A percentile compares a stretch with the other conserved stretches of the same genome.
Evolutionary conservation across 305 asterid species (phyloP).

Genomic region (Fraxinus baroniana): DNA sequence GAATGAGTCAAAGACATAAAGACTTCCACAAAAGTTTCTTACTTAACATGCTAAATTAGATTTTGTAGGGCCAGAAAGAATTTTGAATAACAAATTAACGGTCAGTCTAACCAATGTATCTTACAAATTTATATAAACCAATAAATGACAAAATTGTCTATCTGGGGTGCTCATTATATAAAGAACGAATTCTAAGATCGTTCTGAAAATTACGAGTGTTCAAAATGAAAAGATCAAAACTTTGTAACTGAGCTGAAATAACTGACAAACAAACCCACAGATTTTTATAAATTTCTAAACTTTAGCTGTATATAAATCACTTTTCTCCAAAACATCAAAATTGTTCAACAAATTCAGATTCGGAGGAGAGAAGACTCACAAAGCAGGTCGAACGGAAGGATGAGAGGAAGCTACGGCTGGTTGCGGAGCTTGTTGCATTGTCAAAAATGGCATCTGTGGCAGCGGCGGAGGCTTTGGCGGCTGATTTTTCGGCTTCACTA

Average conservation of each 20-base stretch:
- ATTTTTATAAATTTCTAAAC: not conserved
- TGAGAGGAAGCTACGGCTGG: slow-evolving; percentile 34
- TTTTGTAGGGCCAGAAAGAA: not conserved
- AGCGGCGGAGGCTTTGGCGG: slow-evolving; percentile 29
- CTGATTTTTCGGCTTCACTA: slow-evolving; percentile 36
- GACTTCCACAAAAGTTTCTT: not conserved
- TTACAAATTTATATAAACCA: not conserved
- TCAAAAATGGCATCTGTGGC: slow-evolving; percentile 42
- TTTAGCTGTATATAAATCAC: slow-evolving; percentile 13
- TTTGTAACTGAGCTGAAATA: not conserved
- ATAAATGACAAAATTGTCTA: not conserved
- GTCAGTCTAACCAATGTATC: not conserved
- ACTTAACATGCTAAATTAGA: not conserved
- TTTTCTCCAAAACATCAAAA: not conserved
- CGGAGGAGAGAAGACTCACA: slow-evolving; percentile 42
- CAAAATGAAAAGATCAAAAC: slow-evolving; percentile 16
- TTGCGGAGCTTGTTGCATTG: slow-evolving; percentile 46
- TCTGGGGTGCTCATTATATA: not conserved
- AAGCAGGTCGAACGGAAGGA: slow-evolving; percentile 47
- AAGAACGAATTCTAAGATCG: not conserved
- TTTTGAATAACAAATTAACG: not conserved
- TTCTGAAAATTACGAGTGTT: not conserved
- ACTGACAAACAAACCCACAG: not conserved
- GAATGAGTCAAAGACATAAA: not conserved
- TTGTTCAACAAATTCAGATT: not conserved